Conservation (phyloP, 345 rosid genomes). For the Melaleuca quinquenervia region DNA sequence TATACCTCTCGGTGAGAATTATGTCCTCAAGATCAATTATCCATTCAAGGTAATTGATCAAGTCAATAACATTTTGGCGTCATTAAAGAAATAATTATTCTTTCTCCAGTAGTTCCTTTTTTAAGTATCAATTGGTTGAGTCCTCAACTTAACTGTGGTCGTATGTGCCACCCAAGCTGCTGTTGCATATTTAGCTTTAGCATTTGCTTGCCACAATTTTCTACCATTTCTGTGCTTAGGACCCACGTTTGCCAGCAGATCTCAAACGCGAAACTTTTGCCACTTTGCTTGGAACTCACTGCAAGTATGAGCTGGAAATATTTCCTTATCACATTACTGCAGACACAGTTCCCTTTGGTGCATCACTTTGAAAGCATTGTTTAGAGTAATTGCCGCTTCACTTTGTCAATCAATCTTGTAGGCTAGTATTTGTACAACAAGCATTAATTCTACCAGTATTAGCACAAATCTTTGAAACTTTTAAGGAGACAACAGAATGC, state of each 20-base stretch:
- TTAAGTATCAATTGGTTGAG: neutral
- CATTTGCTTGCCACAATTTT: neutral
- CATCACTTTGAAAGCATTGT: neutral
- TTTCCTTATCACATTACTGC: neutral
- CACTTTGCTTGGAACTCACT: constrained; percentile 77
- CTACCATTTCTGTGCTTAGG: constrained; percentile 26
- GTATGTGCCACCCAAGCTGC: neutral
- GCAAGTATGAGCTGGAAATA: constrained; percentile 39
- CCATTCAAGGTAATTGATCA: constrained; percentile 65
- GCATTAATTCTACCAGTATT: neutral
- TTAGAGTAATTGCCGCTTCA: neutral
- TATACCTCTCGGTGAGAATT: constrained; percentile 74
- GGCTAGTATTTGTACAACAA: neutral
- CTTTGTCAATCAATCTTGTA: neutral
- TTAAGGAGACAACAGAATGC: neutral
- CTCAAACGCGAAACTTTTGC: constrained; percentile 67
- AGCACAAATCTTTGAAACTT: neutral
- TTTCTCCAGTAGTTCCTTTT: neutral
- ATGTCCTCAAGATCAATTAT: constrained; percentile 77
- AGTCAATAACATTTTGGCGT: neutral
- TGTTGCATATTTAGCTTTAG: neutral
- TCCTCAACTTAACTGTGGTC: neutral
- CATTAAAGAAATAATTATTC: neutral
- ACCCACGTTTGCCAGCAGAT: constrained; percentile 85
- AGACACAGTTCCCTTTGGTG: neutral